Percentiles rank a stretch among this genome's conserved stretches.
Conservation (phyloP, 768 basidiomycete genomes). For the Psilocybe cubensis region DNA sequence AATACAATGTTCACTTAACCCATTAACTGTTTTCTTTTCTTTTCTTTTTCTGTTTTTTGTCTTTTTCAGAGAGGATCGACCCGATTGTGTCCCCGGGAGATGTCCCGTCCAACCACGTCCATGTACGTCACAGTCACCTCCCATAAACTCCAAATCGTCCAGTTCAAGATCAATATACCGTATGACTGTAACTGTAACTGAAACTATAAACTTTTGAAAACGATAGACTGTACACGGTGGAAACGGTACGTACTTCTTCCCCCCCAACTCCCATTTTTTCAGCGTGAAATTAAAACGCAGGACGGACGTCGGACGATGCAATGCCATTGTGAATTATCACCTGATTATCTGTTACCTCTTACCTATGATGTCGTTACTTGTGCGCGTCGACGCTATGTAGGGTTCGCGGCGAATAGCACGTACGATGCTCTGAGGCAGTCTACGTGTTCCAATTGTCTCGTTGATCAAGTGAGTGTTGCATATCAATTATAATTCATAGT, state of each 20-base stretch:
- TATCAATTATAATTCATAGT: neutral
- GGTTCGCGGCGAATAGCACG: slow-evolving; percentile 36
- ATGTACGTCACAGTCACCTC: slow-evolving; percentile 30
- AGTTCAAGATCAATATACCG: too few relatives aligned
- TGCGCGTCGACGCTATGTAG: too few relatives aligned
- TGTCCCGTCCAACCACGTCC: slow-evolving; percentile 42
- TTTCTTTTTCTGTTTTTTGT: too few relatives aligned
- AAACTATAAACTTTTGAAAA: neutral
- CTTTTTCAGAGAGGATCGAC: slow-evolving; percentile 42
- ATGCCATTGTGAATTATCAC: too few relatives aligned
- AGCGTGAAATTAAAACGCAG: too few relatives aligned
- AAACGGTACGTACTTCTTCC: slow-evolving; percentile 31
- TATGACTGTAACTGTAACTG: neutral
- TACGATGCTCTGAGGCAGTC: slow-evolving; percentile 38
- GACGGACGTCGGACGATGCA: too few relatives aligned
- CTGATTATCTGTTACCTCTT: too few relatives aligned
- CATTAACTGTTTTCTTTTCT: neutral
- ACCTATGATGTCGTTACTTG: too few relatives aligned
- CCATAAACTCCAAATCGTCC: too few relatives aligned
- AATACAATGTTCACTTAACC: neutral
- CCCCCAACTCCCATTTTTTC: too few relatives aligned
- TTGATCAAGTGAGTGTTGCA: slow-evolving; percentile 28
- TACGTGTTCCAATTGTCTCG: slow-evolving; percentile 40
- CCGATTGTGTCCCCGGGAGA: slow-evolving; percentile 38
- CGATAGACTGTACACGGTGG: slow-evolving; percentile 41